Evolutionary conservation across 345 rosid genomes (phyloP).

Genomic region (Lepidium africanum): DNA sequence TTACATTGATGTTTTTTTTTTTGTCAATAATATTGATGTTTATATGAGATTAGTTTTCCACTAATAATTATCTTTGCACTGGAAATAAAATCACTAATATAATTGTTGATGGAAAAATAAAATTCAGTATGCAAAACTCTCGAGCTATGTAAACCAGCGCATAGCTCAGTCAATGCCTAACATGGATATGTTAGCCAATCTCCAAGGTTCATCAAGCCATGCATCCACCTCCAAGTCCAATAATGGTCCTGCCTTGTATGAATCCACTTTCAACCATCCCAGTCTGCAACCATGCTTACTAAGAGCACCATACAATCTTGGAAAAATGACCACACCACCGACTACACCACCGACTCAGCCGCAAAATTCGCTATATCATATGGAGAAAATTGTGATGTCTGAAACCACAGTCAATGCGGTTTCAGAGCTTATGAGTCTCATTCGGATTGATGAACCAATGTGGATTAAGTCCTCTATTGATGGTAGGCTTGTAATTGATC

Average conservation of each 20-base stretch:
- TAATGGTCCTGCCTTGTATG: neutral
- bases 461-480: constrained; percentile 45
- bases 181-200: neutral
- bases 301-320: constrained; percentile 3
- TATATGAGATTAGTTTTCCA: neutral
- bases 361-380: constrained; percentile 16
- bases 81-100: neutral
- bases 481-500: constrained; percentile 39
- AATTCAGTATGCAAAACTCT: neutral
- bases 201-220: neutral
- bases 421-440: constrained; percentile 43
- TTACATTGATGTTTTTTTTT: neutral
- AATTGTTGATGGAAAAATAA: neutral
- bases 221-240: neutral
- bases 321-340: neutral
- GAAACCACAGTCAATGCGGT: constrained; percentile 37
- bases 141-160: neutral
- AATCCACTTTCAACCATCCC: neutral
- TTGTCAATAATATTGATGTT: too few relatives aligned
- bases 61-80: neutral
- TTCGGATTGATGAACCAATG: constrained; percentile 42
- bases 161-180: neutral
- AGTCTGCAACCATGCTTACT: neutral
- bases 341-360: neutral
- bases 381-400: constrained; percentile 37